Conservation (phyloP, 2,329 filamentous ascomycete species). For the Fusarium longipes region DNA sequence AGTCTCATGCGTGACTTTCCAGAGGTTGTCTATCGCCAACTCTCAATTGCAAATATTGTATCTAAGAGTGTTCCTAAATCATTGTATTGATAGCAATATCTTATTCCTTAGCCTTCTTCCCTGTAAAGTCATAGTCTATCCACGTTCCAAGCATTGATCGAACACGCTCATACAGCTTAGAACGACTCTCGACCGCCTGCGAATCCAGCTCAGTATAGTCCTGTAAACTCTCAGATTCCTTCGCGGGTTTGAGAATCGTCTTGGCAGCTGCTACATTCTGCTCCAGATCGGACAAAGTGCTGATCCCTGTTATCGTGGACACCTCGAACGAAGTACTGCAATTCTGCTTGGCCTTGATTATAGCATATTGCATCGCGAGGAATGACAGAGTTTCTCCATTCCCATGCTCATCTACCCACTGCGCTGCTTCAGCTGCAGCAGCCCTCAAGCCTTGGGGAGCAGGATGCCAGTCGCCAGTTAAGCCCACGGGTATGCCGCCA, state of each 20-base stretch:
- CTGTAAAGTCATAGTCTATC: conserved; percentile 12
- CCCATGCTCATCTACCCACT: conserved; percentile 7
- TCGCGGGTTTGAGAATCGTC: neutral
- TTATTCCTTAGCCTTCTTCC: neutral
- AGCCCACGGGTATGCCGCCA: neutral
- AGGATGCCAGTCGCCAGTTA: conserved; percentile 4
- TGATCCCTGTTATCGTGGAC: neutral
- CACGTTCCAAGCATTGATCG: neutral
- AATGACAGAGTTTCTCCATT: neutral
- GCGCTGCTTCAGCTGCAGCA: neutral
- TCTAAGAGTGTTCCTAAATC: no score
- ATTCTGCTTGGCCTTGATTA: neutral
- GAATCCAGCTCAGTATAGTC: neutral
- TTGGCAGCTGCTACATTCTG: neutral
- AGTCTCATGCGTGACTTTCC: no score
- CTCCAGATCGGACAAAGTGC: conserved; percentile 4
- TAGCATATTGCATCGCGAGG: neutral
- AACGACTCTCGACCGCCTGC: neutral
- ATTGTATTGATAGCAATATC: no score
- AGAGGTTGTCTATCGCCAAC: no score
- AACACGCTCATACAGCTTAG: neutral
- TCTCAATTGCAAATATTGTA: no score
- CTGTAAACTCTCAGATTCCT: accelerated
- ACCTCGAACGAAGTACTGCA: neutral
- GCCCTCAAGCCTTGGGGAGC: neutral